A percentile compares a stretch with the other conserved stretches of the same genome.
Evolutionary conservation across 2,329 filamentous ascomycete species (phyloP).

Genomic region (Teratosphaeria nubilosa): DNA sequence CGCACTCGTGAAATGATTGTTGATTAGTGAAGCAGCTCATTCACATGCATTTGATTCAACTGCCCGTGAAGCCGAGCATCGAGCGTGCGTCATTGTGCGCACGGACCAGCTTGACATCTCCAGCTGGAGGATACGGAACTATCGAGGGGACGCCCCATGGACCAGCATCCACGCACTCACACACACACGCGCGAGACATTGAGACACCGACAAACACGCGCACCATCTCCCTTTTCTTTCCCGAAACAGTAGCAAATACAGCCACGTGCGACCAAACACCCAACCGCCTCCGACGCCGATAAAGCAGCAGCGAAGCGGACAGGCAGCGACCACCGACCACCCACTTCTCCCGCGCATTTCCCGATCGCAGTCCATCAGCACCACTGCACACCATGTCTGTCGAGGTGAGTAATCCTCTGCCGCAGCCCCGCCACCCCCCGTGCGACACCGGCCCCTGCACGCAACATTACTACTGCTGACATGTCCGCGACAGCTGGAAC

Average conservation of each 20-base stretch:
- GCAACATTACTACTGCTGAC: constrained; percentile 11
- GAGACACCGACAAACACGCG: background rate
- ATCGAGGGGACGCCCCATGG: background rate
- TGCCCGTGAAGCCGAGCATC: background rate
- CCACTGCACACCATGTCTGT: background rate
- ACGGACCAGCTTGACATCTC: background rate
- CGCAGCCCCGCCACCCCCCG: background rate
- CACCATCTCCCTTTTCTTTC: background rate
- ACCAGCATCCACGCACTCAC: too few relatives aligned
- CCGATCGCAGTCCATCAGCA: background rate
- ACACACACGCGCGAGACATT: background rate
- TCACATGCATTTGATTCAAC: too few relatives aligned
- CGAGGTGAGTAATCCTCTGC: background rate
- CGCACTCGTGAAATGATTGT: too few relatives aligned
- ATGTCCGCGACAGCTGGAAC: constrained; percentile 88
- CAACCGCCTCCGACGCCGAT: background rate
- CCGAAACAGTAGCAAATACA: too few relatives aligned
- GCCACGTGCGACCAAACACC: background rate
- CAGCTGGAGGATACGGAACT: background rate
- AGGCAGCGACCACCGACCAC: background rate
- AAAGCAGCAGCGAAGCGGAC: background rate
- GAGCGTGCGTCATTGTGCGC: background rate
- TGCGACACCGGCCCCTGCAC: background rate
- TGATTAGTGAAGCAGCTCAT: too few relatives aligned
- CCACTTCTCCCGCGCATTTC: background rate